Base-by-base conservation (phyloP, 495 filamentous ascomycete species). In the Endocarpon pusillum region DNA sequence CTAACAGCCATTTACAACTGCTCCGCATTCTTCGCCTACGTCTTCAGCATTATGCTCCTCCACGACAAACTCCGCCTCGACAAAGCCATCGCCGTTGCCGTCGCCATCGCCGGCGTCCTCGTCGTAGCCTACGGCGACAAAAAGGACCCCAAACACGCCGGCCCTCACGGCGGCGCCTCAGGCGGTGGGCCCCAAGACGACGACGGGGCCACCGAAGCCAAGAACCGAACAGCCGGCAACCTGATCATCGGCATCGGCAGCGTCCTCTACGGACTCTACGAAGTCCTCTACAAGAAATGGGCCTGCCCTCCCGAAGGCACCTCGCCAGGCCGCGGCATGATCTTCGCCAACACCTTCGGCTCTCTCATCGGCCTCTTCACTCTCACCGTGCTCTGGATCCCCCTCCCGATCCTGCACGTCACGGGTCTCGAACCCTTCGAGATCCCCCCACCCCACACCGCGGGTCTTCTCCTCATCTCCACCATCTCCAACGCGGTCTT, bases 1-100 rank as follows among this genome's bases (percentile, higher is more conserved):
- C 59, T 97, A 35, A 97, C 89, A 0, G 89, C 89, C 17, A 97
- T 97, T 48, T 97, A 96, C 66, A 97, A 97, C 54, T 97, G 89
- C 64, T 92, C 81, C 32, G 86, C 89, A 31, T 97, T 97, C 57
- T 97, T 94, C 54, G 89, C 89, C 20, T 97, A 97, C 49, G 87
- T 75, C 7, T 97, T 97, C 47, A 83, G 78, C 29, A 81, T 97
- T 16, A 84, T 83, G 1, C 49, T 97, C 9, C 62, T 97, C 0
- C 75, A 82, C 19, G 89, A 97, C 52, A 77, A 75, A 47, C 46
- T 91, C 8, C 73, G 79, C 3, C 51, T 71, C 16, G 79, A 79
- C 49, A 97, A 94, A 58, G 69, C 81, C 18, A 51, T 86, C 22
- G 75, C 87, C 1, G 89, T 97, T 1, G 62, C 61, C 5, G 67